Percentiles rank a stretch among this genome's conserved stretches.
phyloP scores from a whole-genome alignment of 1,284 basidiomycete genomes.

The Heterobasidion parviporum region DNA sequence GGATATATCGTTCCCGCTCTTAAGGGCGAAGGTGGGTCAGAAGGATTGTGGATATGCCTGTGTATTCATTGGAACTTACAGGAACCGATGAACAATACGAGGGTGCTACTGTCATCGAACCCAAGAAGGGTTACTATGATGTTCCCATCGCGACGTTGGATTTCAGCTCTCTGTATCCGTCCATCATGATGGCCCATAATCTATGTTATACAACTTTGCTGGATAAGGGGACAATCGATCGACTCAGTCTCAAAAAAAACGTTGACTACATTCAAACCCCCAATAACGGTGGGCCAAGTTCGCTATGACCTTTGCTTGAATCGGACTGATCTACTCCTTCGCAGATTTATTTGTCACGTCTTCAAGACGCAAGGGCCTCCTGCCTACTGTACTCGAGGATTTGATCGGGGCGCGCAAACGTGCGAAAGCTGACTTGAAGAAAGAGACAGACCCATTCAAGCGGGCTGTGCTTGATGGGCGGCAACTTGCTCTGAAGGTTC shows the following conservation, averaged over 20 bases:
- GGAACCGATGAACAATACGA: conserved; percentile 93
- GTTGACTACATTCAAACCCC: conserved; percentile 89
- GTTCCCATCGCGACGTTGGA: conserved; percentile 92
- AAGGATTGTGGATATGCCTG: neutral
- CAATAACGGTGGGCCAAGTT: conserved; percentile 67
- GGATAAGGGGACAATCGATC: conserved; percentile 71
- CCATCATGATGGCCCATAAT: conserved; percentile 99
- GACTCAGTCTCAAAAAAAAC: conserved; percentile 70
- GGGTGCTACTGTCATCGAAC: conserved; percentile 95
- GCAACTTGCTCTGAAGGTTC: conserved; percentile 86
- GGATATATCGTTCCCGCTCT: conserved; percentile 81
- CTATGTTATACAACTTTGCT: conserved; percentile 91
- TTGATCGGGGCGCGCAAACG: conserved; percentile 86
- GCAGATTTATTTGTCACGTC: conserved; percentile 80
- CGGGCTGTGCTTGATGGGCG: conserved; percentile 92
- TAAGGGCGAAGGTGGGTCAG: conserved; percentile 66
- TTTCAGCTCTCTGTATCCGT: conserved; percentile 95
- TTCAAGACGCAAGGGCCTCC: conserved; percentile 71
- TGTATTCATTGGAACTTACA: conserved; percentile 18
- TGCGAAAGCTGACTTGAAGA: conserved; percentile 90
- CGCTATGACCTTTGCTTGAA: neutral
- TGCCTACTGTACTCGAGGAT: conserved; percentile 90
- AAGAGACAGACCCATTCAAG: conserved; percentile 92
- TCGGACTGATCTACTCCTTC: neutral
- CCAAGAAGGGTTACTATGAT: conserved; percentile 89